Base-by-base conservation (phyloP, 352 stramenopile species). In the Plasmopara muralis region DNA sequence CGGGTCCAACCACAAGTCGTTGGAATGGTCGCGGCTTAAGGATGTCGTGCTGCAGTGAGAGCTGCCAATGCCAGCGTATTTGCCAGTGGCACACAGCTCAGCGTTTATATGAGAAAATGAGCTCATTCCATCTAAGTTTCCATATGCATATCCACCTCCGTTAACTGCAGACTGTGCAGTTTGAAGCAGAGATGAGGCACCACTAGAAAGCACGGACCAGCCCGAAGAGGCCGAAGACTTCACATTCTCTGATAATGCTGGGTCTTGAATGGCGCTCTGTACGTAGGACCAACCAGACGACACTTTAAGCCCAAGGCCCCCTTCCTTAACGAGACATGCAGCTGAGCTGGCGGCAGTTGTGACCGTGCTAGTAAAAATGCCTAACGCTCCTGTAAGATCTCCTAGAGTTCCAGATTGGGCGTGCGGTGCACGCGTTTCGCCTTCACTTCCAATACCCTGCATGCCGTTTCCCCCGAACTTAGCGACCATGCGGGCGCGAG, bases 401-500 rank as follows among this genome's bases (percentile, higher is more conserved):
- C 62, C 51, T 14, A 85, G 57, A 43, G 70, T 71, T 20, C 73
- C 66, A 20, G 60, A 56, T 40, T 44, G 37, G 50, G 58, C 43
- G 8, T 57, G 41, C 3, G 73, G 70, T 16, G 73, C 73, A 28
- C 75, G 66, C 30, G 74, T 77, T 52, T 87, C 74, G 18, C 77
- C 82, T 39, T 76, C 53, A 48, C 77, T 89, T 47, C 82, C 82
- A 47, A 92, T 92, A 20, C 82, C 82, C 59, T 89, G 75, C 68
- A 92, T 79, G 16, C 82, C 82, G 14, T 68, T 67, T n/a, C 45
- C 55, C 18, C 82, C 82, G 40, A 92, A 92, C 60, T 92, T 92
- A 45, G 77, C 77, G 39, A 76, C 68, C 82, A 92, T 92, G 15
- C 82, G 74, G 25, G 82, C 77, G 47, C 77, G 77, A 9, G 82